phyloP scores from a whole-genome alignment of 495 filamentous ascomycete species.

The Pyronema domesticum region DNA sequence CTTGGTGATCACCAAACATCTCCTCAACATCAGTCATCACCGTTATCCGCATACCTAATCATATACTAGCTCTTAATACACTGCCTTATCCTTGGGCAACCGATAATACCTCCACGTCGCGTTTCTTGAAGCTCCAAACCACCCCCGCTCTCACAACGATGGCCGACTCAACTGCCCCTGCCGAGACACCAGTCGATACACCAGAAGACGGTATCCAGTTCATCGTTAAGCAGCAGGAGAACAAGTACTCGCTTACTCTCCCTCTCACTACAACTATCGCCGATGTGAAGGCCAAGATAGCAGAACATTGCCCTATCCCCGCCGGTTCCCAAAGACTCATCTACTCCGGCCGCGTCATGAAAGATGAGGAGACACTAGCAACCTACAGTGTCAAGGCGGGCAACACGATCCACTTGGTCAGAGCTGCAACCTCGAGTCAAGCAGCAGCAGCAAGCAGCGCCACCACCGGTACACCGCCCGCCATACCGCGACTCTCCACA shows the following conservation, averaged over 20 bases:
- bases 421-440: conserved; percentile 79
- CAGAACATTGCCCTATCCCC: conserved; percentile 58
- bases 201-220: conserved; percentile 48
- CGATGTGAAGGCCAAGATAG: conserved; percentile 78
- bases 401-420: conserved; percentile 93
- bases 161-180: neutral
- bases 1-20: too few relatives aligned
- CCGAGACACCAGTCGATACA: neutral
- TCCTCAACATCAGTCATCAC: too few relatives aligned
- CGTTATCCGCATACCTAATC: too few relatives aligned
- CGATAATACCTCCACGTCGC: neutral
- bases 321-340: conserved; percentile 82
- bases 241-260: conserved; percentile 65
- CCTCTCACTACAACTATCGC: conserved; percentile 55
- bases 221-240: conserved; percentile 84
- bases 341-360: conserved; percentile 91
- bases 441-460: conserved; percentile 25
- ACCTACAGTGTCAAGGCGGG: conserved; percentile 87
- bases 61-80: too few relatives aligned
- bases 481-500: conserved; percentile 51
- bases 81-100: too few relatives aligned
- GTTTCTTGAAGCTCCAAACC: neutral
- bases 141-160: neutral
- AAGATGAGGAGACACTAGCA: conserved; percentile 68
- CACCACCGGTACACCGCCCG: conserved; percentile 31